phyloP scores from a whole-genome alignment of 2,329 filamentous ascomycete species.

The Iodosphaeria phyllophila region DNA sequence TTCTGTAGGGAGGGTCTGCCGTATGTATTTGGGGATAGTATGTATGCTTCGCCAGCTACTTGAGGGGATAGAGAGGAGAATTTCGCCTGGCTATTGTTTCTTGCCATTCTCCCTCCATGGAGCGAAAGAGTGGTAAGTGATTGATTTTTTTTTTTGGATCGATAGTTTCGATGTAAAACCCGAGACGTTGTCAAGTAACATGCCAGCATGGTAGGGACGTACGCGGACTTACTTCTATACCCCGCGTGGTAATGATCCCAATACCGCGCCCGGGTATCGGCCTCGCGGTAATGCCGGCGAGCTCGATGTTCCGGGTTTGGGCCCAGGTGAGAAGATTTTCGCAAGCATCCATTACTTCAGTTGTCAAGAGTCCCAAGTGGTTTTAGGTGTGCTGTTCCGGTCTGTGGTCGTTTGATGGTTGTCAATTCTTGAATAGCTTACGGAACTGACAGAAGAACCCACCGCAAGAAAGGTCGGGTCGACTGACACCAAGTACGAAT shows the following conservation, averaged over 20 bases:
- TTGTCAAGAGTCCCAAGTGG: no score
- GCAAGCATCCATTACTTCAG: conserved; percentile 10
- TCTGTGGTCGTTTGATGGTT: no score
- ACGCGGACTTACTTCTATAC: conserved; percentile 35
- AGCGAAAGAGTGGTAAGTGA: not conserved
- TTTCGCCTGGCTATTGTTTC: conserved; percentile 30
- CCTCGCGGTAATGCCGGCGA: conserved; percentile 48
- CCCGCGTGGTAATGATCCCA: conserved; percentile 53
- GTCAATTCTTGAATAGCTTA: no score
- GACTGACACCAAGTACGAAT: no score
- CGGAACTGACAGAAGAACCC: no score
- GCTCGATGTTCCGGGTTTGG: conserved; percentile 38
- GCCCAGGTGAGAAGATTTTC: conserved; percentile 52
- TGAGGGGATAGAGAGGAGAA: conserved; percentile 46
- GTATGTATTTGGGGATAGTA: conserved; percentile 34
- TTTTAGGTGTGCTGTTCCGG: no score
- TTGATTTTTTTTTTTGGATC: conserved; percentile 2
- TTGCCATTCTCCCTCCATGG: not conserved
- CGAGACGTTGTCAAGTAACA: not conserved
- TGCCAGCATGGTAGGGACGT: not conserved
- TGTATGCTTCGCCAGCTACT: conserved; percentile 44
- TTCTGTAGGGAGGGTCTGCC: conserved; percentile 28
- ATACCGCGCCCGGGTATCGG: conserved; percentile 55
- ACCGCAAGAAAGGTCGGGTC: no score
- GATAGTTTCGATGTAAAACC: no score